Evolutionary conservation across 2,329 filamentous ascomycete genomes (phyloP).

Genomic region (Monosporascus sp.): DNA sequence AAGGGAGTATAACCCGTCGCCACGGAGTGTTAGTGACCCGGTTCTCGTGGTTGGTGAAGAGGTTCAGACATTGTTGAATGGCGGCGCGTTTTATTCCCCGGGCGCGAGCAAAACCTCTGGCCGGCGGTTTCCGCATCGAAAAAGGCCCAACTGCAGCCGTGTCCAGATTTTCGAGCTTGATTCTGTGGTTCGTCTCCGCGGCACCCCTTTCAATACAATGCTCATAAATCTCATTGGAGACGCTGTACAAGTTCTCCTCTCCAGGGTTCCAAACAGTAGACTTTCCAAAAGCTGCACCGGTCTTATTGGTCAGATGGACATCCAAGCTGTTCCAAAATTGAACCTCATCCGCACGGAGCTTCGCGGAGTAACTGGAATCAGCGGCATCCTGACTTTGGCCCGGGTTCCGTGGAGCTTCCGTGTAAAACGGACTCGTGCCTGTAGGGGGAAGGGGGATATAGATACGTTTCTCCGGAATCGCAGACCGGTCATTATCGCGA

Average conservation of each 20-base stretch:
- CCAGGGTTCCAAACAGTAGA: not conserved
- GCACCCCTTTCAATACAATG: constrained; percentile 24
- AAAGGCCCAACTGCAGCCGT: not conserved
- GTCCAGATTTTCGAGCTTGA: not conserved
- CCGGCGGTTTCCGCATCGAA: no score
- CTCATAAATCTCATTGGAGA: constrained; percentile 28
- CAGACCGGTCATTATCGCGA: constrained; percentile 8
- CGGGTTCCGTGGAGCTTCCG: not conserved
- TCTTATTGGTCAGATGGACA: no score
- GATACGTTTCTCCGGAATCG: constrained; percentile 13
- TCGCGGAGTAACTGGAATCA: not conserved
- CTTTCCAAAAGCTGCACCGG: no score
- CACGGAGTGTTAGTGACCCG: constrained; percentile 29
- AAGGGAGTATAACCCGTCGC: constrained; percentile 33
- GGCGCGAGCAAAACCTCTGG: not conserved
- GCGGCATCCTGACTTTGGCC: constrained; percentile 1
- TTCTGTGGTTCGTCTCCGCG: constrained; percentile 8
- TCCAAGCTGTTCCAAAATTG: constrained; percentile 2
- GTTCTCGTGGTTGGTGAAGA: constrained; percentile 35
- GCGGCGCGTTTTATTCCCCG: constrained; percentile 41
- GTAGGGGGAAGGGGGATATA: constrained; percentile 1
- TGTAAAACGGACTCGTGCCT: not conserved
- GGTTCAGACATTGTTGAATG: constrained; percentile 37
- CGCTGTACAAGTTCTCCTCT: constrained; percentile 26
- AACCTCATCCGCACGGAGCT: constrained; percentile 5